A percentile compares a stretch with the other conserved stretches of the same genome.
Conservation (phyloP, 2,329 filamentous ascomycete genomes). For the Raffaelea arxii region DNA sequence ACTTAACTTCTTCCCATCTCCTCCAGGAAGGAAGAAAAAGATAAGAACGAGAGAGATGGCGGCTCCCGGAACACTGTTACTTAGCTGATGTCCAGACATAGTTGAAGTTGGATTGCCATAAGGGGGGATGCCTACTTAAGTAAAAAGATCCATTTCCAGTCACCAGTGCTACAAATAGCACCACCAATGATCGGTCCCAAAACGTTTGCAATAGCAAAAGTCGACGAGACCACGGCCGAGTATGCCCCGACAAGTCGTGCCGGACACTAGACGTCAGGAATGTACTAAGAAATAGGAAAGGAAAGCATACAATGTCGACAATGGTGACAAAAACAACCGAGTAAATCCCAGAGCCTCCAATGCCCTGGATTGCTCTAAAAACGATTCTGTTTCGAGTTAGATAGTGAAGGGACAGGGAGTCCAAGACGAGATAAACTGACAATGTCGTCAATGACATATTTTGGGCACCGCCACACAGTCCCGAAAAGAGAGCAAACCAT, state of each 20-base stretch:
- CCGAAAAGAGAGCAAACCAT: not conserved
- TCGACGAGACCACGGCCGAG: not conserved
- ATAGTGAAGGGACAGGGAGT: not conserved
- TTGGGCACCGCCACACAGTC: not conserved
- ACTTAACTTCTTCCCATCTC: not conserved
- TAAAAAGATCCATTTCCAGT: not conserved
- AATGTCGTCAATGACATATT: not conserved
- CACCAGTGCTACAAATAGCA: not conserved
- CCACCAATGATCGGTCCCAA: not conserved
- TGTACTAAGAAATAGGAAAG: not conserved
- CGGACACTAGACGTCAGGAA: not conserved
- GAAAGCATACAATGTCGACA: not conserved
- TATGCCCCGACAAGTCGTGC: not conserved
- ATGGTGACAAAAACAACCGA: not conserved
- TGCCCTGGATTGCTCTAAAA: not conserved
- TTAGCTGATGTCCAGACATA: not conserved
- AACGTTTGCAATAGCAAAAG: not conserved
- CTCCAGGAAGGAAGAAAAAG: constrained; percentile 12
- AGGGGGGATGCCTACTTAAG: not conserved
- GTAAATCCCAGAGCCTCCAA: not conserved
- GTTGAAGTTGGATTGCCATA: no score
- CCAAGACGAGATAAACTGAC: not conserved
- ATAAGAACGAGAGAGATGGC: not conserved
- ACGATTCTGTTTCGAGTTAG: not conserved
- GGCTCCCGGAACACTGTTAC: not conserved